Conservation (phyloP, 2,329 filamentous ascomycete species). For the Ascochyta viciae-villosae region DNA sequence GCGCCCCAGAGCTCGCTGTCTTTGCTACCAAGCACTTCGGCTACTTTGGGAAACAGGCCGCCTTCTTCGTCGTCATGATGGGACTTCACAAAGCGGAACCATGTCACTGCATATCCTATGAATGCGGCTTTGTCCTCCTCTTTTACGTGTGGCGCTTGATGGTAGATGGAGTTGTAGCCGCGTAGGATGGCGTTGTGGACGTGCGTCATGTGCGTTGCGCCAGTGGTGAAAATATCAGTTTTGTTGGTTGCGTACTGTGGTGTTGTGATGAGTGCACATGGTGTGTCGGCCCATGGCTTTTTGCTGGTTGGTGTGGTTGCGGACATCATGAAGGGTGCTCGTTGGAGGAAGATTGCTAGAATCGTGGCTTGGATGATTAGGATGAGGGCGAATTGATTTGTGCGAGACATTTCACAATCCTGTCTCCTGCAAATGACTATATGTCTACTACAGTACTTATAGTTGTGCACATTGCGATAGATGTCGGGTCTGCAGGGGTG, state of each 20-base stretch:
- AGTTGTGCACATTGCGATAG: background rate
- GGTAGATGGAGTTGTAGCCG: constrained; percentile 52
- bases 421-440: background rate
- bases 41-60: constrained; percentile 46
- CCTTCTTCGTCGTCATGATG: constrained; percentile 50
- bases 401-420: background rate
- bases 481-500: background rate
- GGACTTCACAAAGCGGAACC: constrained; percentile 44
- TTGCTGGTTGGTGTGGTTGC: constrained; percentile 5
- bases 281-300: constrained; percentile 42
- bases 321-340: constrained; percentile 17
- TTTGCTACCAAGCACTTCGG: constrained; percentile 34
- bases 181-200: constrained; percentile 52
- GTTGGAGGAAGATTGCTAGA: constrained; percentile 15
- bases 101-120: constrained; percentile 45
- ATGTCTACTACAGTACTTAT: background rate
- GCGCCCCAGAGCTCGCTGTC: constrained; percentile 36
- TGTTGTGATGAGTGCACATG: constrained; percentile 36
- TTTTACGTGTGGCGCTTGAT: constrained; percentile 45
- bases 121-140: constrained; percentile 44
- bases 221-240: constrained; percentile 43
- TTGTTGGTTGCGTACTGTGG: constrained; percentile 43
- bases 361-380: constrained; percentile 17
- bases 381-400: constrained; percentile 9
- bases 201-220: constrained; percentile 48